These are phyloP conservation scores for Sporopachydermia lactativora DNA, from an alignment of 805 yeast genomes.

Conservation along the genomic window DNA sequence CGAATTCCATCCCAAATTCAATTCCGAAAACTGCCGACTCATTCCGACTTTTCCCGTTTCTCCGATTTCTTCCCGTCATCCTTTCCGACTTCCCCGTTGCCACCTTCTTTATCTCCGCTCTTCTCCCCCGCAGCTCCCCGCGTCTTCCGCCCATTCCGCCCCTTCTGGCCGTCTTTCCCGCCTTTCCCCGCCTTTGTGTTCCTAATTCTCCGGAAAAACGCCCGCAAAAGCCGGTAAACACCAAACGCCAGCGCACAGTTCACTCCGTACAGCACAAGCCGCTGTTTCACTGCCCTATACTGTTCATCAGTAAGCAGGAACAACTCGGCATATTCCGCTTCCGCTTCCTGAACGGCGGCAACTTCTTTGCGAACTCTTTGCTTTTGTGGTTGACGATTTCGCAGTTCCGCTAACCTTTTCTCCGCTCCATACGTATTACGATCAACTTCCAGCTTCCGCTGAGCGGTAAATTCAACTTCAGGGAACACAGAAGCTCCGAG, in stretches of 20 bases:
- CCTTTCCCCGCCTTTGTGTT: too few species aligned
- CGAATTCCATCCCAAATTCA: too few species aligned
- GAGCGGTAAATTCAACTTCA: background rate
- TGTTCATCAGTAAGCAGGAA: background rate
- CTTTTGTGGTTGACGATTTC: background rate
- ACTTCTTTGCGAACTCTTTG: background rate
- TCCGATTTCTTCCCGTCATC: too few species aligned
- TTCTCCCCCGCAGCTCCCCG: too few species aligned
- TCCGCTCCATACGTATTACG: background rate
- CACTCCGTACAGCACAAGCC: slow-evolving; percentile 1
- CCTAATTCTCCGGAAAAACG: too few species aligned
- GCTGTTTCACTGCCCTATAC: background rate
- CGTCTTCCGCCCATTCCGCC: too few species aligned
- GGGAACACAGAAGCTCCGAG: background rate
- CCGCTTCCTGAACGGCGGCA: background rate
- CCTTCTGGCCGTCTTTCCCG: too few species aligned
- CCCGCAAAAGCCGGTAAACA: too few species aligned
- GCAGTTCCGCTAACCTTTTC: background rate
- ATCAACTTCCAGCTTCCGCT: background rate
- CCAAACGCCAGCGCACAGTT: background rate
- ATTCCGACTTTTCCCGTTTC: too few species aligned
- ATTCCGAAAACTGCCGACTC: too few species aligned
- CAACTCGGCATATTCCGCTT: background rate
- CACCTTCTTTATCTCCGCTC: too few species aligned
- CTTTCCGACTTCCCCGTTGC: too few species aligned